Conservation (phyloP, 2,329 filamentous ascomycete genomes). For the Trichoderma pleuroti region DNA sequence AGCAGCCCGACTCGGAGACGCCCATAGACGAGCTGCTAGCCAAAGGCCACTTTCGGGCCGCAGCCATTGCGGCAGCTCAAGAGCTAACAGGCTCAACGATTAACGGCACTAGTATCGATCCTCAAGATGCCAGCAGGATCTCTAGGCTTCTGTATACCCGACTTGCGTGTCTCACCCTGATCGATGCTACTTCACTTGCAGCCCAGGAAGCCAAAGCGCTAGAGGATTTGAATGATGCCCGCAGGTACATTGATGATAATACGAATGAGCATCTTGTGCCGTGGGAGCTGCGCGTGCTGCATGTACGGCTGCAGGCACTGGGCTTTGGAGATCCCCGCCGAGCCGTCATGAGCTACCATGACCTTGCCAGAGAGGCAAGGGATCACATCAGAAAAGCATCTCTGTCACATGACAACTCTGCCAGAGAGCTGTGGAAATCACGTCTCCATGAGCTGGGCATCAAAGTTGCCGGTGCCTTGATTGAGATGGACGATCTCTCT, state of each 20-base stretch:
- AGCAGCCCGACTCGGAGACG: constrained; percentile 60
- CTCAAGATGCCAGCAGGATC: constrained; percentile 61
- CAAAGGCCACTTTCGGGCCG: constrained; percentile 74
- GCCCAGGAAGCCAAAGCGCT: constrained; percentile 63
- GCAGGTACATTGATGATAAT: constrained; percentile 54
- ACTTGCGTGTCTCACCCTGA: constrained; percentile 75
- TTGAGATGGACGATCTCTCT: constrained; percentile 84
- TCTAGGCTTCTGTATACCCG: constrained; percentile 78
- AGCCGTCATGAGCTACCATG: constrained; percentile 86
- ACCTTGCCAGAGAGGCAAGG: constrained; percentile 76
- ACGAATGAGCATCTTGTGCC: constrained; percentile 67
- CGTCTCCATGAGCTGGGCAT: constrained; percentile 73
- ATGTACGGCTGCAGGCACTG: constrained; percentile 78
- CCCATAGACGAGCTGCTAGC: constrained; percentile 66
- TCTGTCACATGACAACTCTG: constrained; percentile 47
- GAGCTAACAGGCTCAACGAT: constrained; percentile 52
- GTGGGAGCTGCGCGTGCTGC: constrained; percentile 80
- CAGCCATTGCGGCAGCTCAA: constrained; percentile 65
- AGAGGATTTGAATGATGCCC: constrained; percentile 56
- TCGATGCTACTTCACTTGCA: constrained; percentile 67
- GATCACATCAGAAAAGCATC: constrained; percentile 50
- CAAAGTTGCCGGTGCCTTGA: constrained; percentile 60
- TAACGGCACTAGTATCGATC: constrained; percentile 41
- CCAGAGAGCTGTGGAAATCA: constrained; percentile 63
- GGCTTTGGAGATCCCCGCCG: constrained; percentile 81